Evolutionary conservation across 495 filamentous ascomycete genomes (phyloP).

Genomic region (Tuber melanosporum): DNA sequence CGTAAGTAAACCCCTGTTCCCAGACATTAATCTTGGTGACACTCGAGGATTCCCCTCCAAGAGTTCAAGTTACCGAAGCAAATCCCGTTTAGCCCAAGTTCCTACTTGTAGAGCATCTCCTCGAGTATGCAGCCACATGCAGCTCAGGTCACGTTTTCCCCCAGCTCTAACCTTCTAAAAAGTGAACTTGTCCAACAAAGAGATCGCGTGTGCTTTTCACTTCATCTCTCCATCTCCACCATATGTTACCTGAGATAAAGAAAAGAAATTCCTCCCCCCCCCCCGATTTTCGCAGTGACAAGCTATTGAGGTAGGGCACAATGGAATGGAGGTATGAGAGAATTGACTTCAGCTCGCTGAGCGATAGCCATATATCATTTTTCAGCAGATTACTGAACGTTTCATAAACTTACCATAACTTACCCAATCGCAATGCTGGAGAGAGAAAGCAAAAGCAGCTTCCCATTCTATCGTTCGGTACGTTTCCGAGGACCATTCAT

Average conservation of each 20-base stretch:
- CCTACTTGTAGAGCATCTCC: background rate
- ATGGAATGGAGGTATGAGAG: background rate
- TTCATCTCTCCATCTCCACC: background rate
- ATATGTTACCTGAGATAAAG: background rate
- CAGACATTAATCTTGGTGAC: background rate
- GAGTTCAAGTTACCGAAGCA: conserved; percentile 18
- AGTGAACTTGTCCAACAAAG: background rate
- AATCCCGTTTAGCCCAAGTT: conserved; percentile 24
- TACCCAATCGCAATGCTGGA: background rate
- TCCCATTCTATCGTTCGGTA: background rate
- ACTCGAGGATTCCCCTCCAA: background rate
- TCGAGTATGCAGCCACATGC: conserved; percentile 18
- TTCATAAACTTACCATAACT: background rate
- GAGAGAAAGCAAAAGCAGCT: background rate
- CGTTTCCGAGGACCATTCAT: background rate
- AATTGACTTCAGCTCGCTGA: background rate
- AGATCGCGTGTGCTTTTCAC: background rate
- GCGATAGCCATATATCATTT: background rate
- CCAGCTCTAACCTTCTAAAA: conserved; percentile 2
- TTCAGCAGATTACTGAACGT: background rate
- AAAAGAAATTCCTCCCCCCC: background rate
- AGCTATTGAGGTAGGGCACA: background rate
- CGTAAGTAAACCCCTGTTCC: conserved; percentile 14
- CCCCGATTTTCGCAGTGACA: background rate
- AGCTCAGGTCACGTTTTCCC: conserved; percentile 30